These are phyloP conservation scores for Cyclocybe cylindracea DNA, from an alignment of 768 basidiomycete genomes.

Conservation along the genomic window DNA sequence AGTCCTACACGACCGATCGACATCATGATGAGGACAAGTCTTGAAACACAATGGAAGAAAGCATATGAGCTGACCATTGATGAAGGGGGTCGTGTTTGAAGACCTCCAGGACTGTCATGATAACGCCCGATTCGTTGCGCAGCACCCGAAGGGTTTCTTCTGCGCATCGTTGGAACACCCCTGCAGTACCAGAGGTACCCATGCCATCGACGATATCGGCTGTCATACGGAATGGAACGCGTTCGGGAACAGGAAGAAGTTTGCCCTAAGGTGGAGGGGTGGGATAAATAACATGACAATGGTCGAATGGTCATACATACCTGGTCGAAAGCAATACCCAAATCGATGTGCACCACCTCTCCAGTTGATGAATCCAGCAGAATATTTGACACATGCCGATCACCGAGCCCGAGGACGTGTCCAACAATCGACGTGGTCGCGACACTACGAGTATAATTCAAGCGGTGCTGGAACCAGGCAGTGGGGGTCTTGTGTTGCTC, in stretches of 20 bases:
- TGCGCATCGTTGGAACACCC: constrained; percentile 93
- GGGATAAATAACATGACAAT: constrained; percentile 1
- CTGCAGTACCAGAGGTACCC: constrained; percentile 86
- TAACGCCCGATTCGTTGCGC: constrained; percentile 79
- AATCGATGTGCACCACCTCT: constrained; percentile 93
- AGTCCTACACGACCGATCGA: constrained; percentile 48
- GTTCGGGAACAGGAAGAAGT: constrained; percentile 75
- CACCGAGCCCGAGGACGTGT: constrained; percentile 88
- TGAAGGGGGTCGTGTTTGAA: constrained; percentile 97
- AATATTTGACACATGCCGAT: constrained; percentile 92
- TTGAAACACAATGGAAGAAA: background rate
- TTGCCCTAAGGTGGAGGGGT: constrained; percentile 60
- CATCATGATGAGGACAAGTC: constrained; percentile 1
- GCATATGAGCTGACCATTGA: constrained; percentile 64
- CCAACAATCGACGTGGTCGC: constrained; percentile 95
- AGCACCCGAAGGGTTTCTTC: constrained; percentile 94
- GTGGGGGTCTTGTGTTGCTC: constrained; percentile 87
- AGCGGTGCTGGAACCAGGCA: constrained; percentile 88
- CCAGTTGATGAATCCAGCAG: constrained; percentile 81
- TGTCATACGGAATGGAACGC: constrained; percentile 94
- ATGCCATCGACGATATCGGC: constrained; percentile 93
- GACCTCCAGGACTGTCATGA: constrained; percentile 94
- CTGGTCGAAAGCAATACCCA: constrained; percentile 96
- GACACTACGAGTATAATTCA: constrained; percentile 89
- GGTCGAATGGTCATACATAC: constrained; percentile 36